Conservation (phyloP, 345 rosid genomes). For the Hibiscus syriacus region DNA sequence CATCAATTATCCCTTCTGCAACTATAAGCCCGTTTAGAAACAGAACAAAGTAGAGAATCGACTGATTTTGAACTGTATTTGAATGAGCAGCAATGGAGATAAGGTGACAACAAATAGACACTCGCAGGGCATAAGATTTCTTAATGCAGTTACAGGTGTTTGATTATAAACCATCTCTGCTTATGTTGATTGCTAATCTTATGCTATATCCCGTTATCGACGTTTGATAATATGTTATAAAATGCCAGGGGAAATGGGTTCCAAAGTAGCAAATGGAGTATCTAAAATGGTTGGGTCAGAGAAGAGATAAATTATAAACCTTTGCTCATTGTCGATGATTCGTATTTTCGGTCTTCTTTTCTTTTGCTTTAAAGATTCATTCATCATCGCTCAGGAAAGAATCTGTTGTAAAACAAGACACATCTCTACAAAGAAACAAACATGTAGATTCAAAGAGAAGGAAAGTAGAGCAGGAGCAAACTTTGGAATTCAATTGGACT, state of each 20-base stretch:
- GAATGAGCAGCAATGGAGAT: slow-evolving; percentile 58
- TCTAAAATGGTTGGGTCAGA: slow-evolving; percentile 20
- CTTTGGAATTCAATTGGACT: slow-evolving; percentile 19
- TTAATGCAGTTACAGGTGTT: slow-evolving; percentile 70
- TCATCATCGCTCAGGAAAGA: slow-evolving; percentile 42
- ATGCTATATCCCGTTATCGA: not conserved
- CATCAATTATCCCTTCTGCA: not conserved
- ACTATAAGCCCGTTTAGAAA: not conserved
- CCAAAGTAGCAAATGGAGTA: slow-evolving; percentile 30
- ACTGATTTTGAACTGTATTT: slow-evolving; percentile 9
- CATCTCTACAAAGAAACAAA: slow-evolving; percentile 20
- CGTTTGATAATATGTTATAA: not conserved
- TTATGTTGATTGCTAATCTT: not conserved
- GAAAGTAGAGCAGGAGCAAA: slow-evolving; percentile 26
- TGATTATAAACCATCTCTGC: not conserved
- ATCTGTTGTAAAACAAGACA: slow-evolving; percentile 26
- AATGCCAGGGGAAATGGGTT: slow-evolving; percentile 33
- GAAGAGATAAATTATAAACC: slow-evolving; percentile 45
- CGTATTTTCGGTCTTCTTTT: not conserved
- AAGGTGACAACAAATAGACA: slow-evolving; percentile 76
- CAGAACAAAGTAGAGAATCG: not conserved
- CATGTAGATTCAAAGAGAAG: slow-evolving; percentile 37
- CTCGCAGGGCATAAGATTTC: slow-evolving; percentile 90
- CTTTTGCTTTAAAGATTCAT: slow-evolving; percentile 10
- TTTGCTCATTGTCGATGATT: not conserved